Evolutionary conservation across 805 yeast genomes (phyloP).

Genomic region (Metschnikowia similis): DNA sequence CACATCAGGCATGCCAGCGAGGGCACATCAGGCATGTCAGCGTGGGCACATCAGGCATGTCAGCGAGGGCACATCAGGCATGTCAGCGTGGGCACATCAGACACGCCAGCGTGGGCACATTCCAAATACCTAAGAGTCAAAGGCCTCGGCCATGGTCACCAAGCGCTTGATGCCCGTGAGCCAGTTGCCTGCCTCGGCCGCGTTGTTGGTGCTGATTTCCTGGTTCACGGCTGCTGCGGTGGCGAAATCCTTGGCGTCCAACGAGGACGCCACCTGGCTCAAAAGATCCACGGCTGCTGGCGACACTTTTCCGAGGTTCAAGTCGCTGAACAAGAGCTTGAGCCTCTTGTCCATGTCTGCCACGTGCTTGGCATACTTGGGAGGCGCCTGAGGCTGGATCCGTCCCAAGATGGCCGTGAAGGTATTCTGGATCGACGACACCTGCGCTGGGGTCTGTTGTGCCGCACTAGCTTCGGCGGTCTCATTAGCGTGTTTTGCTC

Average conservation of each 20-base stretch:
- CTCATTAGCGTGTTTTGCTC: not conserved
- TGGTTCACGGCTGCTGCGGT: conserved; percentile 55
- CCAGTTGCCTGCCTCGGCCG: conserved; percentile 86
- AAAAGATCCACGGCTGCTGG: conserved; percentile 53
- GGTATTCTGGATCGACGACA: conserved; percentile 46
- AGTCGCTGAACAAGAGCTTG: conserved; percentile 67
- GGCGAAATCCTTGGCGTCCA: conserved; percentile 52
- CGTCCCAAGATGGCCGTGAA: conserved; percentile 53
- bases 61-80: too few species aligned
- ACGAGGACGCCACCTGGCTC: conserved; percentile 44
- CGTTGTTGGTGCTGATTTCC: conserved; percentile 58
- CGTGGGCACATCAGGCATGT: too few species aligned
- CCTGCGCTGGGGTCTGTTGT: not conserved
- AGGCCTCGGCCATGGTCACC: conserved; percentile 61
- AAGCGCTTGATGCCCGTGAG: conserved; percentile 86
- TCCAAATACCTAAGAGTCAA: conserved; percentile 3
- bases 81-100: too few species aligned
- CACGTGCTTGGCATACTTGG: conserved; percentile 65
- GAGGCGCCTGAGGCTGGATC: conserved; percentile 72
- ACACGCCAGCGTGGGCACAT: too few species aligned
- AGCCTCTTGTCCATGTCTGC: conserved; percentile 81
- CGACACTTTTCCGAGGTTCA: conserved; percentile 64
- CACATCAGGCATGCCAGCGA: too few species aligned
- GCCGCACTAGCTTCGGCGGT: not conserved
- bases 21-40: too few species aligned